Evolutionary conservation across 768 basidiomycete species (phyloP).

Genomic region (Termitomyces sp.): DNA sequence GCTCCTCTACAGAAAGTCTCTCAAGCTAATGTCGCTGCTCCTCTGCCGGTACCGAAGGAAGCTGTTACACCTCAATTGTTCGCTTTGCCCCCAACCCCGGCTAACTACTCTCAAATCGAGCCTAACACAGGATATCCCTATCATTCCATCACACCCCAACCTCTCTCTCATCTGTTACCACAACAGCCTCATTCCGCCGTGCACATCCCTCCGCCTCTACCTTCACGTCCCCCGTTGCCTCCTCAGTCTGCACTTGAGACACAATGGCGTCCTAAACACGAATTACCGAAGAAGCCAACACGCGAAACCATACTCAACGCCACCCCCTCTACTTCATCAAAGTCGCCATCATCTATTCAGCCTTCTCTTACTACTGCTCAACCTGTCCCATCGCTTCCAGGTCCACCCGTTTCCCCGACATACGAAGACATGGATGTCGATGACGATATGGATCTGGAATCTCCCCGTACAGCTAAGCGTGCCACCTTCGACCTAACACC

Average conservation of each 20-base stretch:
- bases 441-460: conserved; percentile 29
- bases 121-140: conserved; percentile 2
- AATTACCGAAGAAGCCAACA: conserved; percentile 6
- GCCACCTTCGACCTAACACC: conserved; percentile 1
- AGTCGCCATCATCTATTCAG: conserved; percentile 3
- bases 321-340: conserved; percentile 9
- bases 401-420: not conserved
- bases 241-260: conserved; percentile 12
- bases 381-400: not conserved
- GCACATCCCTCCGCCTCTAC: not conserved
- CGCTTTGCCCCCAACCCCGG: not conserved
- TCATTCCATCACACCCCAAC: conserved; percentile 1
- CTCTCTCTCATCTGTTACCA: conserved; percentile 5
- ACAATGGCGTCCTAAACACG: conserved; percentile 13
- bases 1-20: not conserved
- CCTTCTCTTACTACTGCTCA: not conserved
- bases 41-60: not conserved
- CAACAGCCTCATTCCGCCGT: not conserved
- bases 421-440: conserved; percentile 20
- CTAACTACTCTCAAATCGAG: not conserved
- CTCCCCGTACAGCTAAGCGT: conserved; percentile 15
- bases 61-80: not conserved
- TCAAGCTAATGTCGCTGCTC: not conserved
- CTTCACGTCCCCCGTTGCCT: conserved; percentile 2
- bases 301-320: not conserved